Evolutionary conservation across 2,329 filamentous ascomycete species (phyloP), one percentile per base, ranked within the genome.

Genomic region (Fusarium nematophilum): DNA sequence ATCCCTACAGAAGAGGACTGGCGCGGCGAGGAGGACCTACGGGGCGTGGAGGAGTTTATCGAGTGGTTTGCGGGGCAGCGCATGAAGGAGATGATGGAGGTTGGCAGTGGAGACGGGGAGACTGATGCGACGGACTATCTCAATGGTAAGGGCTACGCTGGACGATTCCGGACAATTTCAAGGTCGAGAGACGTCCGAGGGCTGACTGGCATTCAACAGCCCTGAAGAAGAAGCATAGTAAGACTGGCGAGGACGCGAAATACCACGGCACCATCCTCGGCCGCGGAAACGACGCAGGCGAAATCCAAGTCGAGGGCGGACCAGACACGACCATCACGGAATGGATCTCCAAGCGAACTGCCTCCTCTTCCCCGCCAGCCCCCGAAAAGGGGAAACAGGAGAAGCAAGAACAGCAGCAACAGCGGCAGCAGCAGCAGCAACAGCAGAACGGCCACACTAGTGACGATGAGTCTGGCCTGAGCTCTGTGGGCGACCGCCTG

Each of bases 201-300:
- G 18, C 74, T 90, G 33, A 46, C 23, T 36, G 34, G 51, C 6
- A 17, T 56, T 13, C 13, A 26, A 2, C 63, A 91, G 90, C 88
- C 5, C 79, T 98, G 34, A 97, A 96, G 76, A 95, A 93, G 77
- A 97, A 96, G 72, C 91, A 96, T 74, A 93, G 89, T 77, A 96
- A 95, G 68, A 91, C 90, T 1, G 91, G 90, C 59, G 92, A 96
- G 69, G 93, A 96, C 70, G 89, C 89, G 9, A 89, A 94, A 69
- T 96, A 92, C 73, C 86, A 90, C 65, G 92, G 92, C 25, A 97
- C 94, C 0, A 84, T 95, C 0, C 81, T 98, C 9, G 94, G 94
- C 4, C 88, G 88, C 63, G 81, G 83, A 37, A 84, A 83, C 42
- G 92, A 96, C 64, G 84, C 88, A 52, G 86, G 86, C 69, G 85